Evolutionary conservation across 495 filamentous ascomycete genomes (phyloP).

Genomic region (Talaromyces thailandensis): DNA sequence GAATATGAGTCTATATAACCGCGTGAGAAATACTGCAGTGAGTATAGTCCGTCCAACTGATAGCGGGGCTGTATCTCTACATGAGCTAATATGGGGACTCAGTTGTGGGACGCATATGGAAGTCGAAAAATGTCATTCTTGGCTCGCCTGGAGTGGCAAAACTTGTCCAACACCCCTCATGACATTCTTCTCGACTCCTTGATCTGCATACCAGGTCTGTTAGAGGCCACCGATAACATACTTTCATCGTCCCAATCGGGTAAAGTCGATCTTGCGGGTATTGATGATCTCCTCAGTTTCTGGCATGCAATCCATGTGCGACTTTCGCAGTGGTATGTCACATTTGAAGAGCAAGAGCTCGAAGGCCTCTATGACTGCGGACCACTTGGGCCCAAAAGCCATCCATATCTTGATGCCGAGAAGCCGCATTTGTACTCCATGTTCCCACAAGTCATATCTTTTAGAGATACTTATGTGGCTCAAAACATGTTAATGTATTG

Average conservation of each 20-base stretch:
- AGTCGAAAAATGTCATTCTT: neutral
- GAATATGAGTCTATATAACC: conserved; percentile 5
- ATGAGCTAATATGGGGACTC: neutral
- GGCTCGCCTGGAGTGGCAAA: conserved; percentile 5
- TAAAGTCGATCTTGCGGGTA: neutral
- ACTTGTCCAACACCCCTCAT: conserved; percentile 1
- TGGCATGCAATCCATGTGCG: conserved; percentile 1
- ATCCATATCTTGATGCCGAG: conserved; percentile 3
- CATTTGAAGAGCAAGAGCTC: neutral
- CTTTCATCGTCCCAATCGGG: neutral
- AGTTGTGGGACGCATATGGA: conserved; percentile 7
- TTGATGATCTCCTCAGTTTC: conserved; percentile 2
- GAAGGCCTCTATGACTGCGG: neutral
- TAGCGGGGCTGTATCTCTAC: neutral
- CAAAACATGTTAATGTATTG: conserved; percentile 5
- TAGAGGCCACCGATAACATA: neutral
- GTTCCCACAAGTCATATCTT: conserved; percentile 7
- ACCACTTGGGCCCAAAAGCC: neutral
- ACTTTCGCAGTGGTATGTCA: neutral
- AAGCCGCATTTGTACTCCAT: neutral
- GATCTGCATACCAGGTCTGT: conserved; percentile 2
- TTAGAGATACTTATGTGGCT: conserved; percentile 3
- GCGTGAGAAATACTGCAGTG: conserved; percentile 4
- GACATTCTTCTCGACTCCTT: conserved; percentile 1
- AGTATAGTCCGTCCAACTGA: neutral